A percentile compares a stretch with the other conserved stretches of the same genome.
These are phyloP conservation scores for Tylopilus sp. DNA, from an alignment of 768 basidiomycete genomes.

Conservation along the genomic window DNA sequence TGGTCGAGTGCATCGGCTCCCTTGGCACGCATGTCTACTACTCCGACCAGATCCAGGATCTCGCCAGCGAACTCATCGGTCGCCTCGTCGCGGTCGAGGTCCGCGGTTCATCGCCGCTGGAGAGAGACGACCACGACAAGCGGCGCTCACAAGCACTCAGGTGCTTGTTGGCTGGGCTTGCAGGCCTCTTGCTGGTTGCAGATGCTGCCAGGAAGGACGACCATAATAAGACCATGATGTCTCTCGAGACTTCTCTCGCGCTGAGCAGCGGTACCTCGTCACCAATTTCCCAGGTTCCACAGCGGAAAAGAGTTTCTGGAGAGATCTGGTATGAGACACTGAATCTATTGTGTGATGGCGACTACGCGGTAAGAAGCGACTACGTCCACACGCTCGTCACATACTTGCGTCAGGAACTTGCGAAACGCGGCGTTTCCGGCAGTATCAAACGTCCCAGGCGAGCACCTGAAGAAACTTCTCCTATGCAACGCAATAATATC, in stretches of 20 bases:
- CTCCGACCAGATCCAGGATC: constrained; percentile 92
- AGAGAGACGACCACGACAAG: constrained; percentile 36
- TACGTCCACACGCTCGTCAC: constrained; percentile 71
- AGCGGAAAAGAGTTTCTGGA: constrained; percentile 66
- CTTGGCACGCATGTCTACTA: constrained; percentile 93
- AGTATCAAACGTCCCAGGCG: constrained; percentile 44
- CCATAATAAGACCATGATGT: constrained; percentile 7
- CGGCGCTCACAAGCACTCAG: constrained; percentile 65
- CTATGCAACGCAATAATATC: constrained; percentile 43
- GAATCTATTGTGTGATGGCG: constrained; percentile 75
- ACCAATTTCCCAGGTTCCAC: constrained; percentile 38
- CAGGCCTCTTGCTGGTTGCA: constrained; percentile 65
- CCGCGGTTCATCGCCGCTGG: constrained; percentile 49
- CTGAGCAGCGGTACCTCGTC: constrained; percentile 27
- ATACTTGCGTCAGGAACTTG: constrained; percentile 76
- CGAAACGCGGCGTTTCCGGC: constrained; percentile 49
- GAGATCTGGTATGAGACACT: constrained; percentile 92
- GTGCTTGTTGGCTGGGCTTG: constrained; percentile 64
- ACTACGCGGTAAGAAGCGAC: constrained; percentile 74
- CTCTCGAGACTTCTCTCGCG: constrained; percentile 25
- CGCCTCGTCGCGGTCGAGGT: constrained; percentile 70
- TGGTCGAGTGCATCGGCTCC: constrained; percentile 78
- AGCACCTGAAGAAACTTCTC: constrained; percentile 45
- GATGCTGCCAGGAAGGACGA: constrained; percentile 37
- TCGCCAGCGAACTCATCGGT: constrained; percentile 77